These are phyloP conservation scores for Hortiboletus campestris DNA, from an alignment of 768 basidiomycete species.

Conservation along the genomic window DNA sequence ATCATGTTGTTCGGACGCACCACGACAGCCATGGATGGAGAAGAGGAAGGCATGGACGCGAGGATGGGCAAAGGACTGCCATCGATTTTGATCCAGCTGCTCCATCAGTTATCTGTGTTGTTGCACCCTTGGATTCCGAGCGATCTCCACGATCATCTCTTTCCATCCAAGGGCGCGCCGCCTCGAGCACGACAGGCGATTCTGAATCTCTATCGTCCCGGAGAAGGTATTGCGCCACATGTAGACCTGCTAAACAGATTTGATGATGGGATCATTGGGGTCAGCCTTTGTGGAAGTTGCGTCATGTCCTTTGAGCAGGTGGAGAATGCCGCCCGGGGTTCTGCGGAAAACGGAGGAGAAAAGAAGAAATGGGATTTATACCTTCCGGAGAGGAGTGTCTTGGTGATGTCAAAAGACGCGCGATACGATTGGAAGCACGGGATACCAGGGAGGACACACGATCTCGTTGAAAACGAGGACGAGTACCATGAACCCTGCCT, in stretches of 20 bases:
- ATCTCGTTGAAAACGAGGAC: slow-evolving; percentile 49
- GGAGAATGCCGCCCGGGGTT: not conserved
- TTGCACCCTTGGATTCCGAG: slow-evolving; percentile 51
- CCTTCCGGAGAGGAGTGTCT: slow-evolving; percentile 71
- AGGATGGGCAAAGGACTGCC: slow-evolving; percentile 50
- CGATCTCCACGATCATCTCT: slow-evolving; percentile 54
- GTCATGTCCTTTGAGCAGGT: slow-evolving; percentile 69
- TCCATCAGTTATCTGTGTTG: slow-evolving; percentile 47
- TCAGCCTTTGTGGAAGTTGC: slow-evolving; percentile 77
- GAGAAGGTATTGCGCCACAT: slow-evolving; percentile 87
- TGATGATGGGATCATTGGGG: slow-evolving; percentile 86
- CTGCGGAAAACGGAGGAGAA: not conserved
- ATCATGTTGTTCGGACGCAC: slow-evolving; percentile 80
- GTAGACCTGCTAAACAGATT: slow-evolving; percentile 83
- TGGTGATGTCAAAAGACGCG: slow-evolving; percentile 78
- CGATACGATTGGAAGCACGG: slow-evolving; percentile 89
- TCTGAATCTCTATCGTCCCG: slow-evolving; percentile 84
- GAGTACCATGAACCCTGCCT: slow-evolving; percentile 28
- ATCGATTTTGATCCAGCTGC: slow-evolving; percentile 49
- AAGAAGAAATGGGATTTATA: slow-evolving; percentile 47
- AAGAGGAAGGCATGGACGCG: slow-evolving; percentile 13
- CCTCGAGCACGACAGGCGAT: slow-evolving; percentile 76
- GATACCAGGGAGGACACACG: slow-evolving; percentile 61
- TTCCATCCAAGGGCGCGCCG: slow-evolving; percentile 43
- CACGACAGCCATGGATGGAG: slow-evolving; percentile 6